Conservation (phyloP, 2,329 filamentous ascomycete species). For the Furcasterigmium sp. region DNA sequence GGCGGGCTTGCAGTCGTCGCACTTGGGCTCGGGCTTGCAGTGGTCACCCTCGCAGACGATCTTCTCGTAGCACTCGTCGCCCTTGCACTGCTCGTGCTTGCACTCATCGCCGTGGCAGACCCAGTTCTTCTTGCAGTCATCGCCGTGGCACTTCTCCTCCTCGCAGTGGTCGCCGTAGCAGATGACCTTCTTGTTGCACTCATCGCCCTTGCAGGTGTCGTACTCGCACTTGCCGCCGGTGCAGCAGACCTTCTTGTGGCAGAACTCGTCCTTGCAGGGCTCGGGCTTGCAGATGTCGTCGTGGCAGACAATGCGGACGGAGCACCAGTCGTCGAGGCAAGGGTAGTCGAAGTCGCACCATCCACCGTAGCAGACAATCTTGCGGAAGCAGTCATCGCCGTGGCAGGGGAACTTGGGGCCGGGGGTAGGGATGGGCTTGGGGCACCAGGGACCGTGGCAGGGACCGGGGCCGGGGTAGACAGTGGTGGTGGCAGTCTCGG, state of each 20-base stretch:
- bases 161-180: conserved; percentile 25
- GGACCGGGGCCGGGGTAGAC: conserved; percentile 1
- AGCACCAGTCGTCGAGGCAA: conserved; percentile 16
- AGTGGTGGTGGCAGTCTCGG: background rate
- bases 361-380: conserved; percentile 27
- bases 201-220: conserved; percentile 14
- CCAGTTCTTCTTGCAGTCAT: conserved; percentile 25
- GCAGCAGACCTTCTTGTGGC: conserved; percentile 17
- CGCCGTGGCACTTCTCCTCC: conserved; percentile 18
- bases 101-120: conserved; percentile 23
- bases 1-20: conserved; percentile 17
- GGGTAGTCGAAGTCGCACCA: conserved; percentile 22
- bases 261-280: conserved; percentile 4
- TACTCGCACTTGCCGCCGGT: conserved; percentile 20
- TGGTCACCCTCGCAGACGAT: conserved; percentile 16
- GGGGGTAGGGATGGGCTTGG: conserved; percentile 5
- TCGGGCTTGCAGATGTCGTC: conserved; percentile 7
- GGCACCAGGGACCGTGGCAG: conserved; percentile 8
- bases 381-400: conserved; percentile 16
- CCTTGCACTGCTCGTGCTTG: conserved; percentile 22
- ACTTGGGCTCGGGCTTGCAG: conserved; percentile 20
- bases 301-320: conserved; percentile 11
- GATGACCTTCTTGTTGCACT: conserved; percentile 24
- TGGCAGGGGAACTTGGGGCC: conserved; percentile 10
- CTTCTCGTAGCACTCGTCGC: conserved; percentile 23